These are phyloP conservation scores for Oenanthe sinensis DNA, from an alignment of 129 eudicot genomes.

Conservation along the genomic window DNA sequence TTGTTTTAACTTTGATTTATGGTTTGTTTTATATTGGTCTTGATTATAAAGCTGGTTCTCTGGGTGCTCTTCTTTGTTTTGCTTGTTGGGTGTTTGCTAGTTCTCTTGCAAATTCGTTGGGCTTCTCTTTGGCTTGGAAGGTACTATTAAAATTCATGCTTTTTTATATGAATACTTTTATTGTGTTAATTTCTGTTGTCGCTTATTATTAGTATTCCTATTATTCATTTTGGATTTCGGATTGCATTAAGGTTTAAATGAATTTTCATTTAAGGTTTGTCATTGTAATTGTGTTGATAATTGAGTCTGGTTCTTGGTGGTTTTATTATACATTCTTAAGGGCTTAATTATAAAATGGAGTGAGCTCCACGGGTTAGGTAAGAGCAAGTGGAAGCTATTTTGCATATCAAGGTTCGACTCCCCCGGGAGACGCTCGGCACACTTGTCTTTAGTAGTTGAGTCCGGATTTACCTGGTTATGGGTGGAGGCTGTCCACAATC, in stretches of 20 bases:
- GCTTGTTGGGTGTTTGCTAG: conserved; percentile 60
- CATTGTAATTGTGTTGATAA: neutral
- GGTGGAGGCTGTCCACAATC: too few species aligned
- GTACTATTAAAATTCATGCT: conserved; percentile 16
- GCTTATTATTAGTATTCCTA: neutral
- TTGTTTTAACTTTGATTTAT: conserved; percentile 48
- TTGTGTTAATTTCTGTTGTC: neutral
- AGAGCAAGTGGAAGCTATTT: too few species aligned
- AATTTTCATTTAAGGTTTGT: neutral
- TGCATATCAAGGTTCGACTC: too few species aligned
- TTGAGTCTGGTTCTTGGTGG: neutral
- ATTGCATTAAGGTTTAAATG: neutral
- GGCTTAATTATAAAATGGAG: neutral
- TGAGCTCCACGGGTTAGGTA: too few species aligned
- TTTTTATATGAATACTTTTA: neutral
- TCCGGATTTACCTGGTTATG: too few species aligned
- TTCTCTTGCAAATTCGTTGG: conserved; percentile 46
- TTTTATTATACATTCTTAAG: too few species aligned
- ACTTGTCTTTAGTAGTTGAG: too few species aligned
- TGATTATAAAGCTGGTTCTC: conserved; percentile 69
- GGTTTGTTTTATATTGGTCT: conserved; percentile 47
- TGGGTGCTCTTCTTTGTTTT: conserved; percentile 59
- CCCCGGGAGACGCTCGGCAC: too few species aligned
- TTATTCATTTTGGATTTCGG: neutral
- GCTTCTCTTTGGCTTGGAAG: conserved; percentile 77